phyloP scores from a whole-genome alignment of 495 filamentous ascomycete species.

The Echria macrotheca region DNA sequence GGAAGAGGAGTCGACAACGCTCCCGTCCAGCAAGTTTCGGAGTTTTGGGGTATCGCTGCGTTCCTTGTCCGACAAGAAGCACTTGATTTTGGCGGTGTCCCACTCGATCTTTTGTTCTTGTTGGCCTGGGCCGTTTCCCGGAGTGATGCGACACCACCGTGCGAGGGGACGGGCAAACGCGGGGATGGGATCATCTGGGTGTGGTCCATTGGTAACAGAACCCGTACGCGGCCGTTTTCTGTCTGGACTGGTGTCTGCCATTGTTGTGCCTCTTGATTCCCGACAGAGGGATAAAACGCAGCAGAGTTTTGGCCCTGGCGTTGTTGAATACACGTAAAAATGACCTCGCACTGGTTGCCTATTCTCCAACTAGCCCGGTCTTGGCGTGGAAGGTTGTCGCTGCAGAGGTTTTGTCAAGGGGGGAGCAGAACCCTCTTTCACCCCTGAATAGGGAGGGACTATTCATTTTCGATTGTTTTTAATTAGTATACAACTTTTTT shows the following conservation, averaged over 20 bases:
- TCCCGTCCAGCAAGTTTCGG: not conserved
- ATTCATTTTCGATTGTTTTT: too few relatives aligned
- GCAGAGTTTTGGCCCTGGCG: not conserved
- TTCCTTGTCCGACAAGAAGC: not conserved
- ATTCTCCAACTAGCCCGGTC: not conserved
- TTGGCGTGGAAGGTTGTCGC: not conserved
- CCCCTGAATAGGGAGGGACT: too few relatives aligned
- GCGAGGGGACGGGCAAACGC: not conserved
- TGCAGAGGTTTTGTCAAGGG: too few relatives aligned
- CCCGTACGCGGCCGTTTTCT: conserved; percentile 1
- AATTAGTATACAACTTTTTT: too few relatives aligned
- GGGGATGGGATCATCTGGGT: not conserved
- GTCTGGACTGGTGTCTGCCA: not conserved
- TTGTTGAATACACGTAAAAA: not conserved
- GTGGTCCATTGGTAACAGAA: not conserved
- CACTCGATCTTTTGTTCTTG: not conserved
- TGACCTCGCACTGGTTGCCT: conserved; percentile 5
- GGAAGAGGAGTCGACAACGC: not conserved
- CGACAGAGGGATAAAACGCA: not conserved
- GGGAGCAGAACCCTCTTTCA: too few relatives aligned
- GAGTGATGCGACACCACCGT: not conserved
- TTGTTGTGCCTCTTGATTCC: not conserved
- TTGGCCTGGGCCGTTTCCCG: not conserved
- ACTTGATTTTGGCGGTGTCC: not conserved
- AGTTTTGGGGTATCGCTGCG: not conserved